Evolutionary conservation across 106 monocot genomes (phyloP).

Genomic region (Iris macrosiphon): DNA sequence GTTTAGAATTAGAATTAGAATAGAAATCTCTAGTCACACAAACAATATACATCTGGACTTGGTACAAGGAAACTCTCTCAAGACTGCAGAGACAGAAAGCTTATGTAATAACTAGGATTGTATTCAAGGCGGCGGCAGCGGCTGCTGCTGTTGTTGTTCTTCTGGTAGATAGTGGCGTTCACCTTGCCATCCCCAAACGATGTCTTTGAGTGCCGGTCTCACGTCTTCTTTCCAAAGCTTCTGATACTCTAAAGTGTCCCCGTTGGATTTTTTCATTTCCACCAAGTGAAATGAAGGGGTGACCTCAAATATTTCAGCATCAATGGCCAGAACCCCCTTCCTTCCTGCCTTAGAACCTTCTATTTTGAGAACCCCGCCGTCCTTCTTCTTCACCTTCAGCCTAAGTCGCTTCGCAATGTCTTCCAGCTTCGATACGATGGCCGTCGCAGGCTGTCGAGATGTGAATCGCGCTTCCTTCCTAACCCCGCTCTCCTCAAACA

Average conservation of each 20-base stretch:
- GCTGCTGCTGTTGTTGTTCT: too few relatives aligned
- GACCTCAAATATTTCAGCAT: conserved; percentile 31
- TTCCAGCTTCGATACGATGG: conserved; percentile 29
- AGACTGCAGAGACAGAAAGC: too few relatives aligned
- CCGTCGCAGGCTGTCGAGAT: conserved; percentile 15
- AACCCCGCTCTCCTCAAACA: conserved; percentile 25
- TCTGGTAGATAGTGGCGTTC: conserved; percentile 6
- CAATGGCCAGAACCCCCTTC: conserved; percentile 27
- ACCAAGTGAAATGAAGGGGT: conserved; percentile 20
- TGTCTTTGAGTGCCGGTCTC: conserved; percentile 31
- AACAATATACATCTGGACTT: too few relatives aligned
- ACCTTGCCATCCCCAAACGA: conserved; percentile 43
- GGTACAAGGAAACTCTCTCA: too few relatives aligned
- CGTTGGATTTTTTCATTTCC: conserved; percentile 30
- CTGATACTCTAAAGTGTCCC: conserved; percentile 44
- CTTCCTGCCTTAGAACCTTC: conserved; percentile 19
- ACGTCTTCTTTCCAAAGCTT: conserved; percentile 37
- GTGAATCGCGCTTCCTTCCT: conserved; percentile 26
- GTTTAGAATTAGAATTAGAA: too few relatives aligned
- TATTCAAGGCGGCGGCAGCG: too few relatives aligned
- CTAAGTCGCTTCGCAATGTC: conserved; percentile 17
- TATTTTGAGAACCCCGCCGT: conserved; percentile 25
- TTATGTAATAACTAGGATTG: too few relatives aligned
- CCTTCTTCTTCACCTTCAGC: conserved; percentile 20
- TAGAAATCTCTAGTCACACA: too few relatives aligned